Evolutionary conservation across 805 yeast genomes (phyloP).

Genomic region (Naumovozyma dairenensis): DNA sequence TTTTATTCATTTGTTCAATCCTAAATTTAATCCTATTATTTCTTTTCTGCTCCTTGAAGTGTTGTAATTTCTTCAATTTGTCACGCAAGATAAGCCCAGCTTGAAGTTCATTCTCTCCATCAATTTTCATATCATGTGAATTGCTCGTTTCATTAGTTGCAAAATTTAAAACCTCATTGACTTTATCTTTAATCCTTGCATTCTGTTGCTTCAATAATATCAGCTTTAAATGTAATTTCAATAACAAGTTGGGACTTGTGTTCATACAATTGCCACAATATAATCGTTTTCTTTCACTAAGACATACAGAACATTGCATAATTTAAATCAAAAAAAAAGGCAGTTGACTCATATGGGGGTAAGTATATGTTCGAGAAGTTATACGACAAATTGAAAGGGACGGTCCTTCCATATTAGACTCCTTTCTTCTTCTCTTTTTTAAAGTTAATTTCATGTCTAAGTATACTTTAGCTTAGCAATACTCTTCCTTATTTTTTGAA

Average conservation of each 20-base stretch:
- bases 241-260: conserved; percentile 16
- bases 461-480: too few relatives aligned
- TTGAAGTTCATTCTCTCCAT: neutral
- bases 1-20: neutral
- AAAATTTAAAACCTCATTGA: too few relatives aligned
- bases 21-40: neutral
- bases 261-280: conserved; percentile 22
- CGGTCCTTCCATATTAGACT: too few relatives aligned
- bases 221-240: conserved; percentile 10
- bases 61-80: neutral
- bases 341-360: too few relatives aligned
- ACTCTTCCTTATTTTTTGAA: too few relatives aligned
- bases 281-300: neutral
- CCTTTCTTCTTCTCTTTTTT: too few relatives aligned
- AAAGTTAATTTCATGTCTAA: neutral
- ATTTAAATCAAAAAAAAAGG: too few relatives aligned
- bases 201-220: neutral
- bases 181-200: neutral
- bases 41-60: neutral
- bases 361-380: too few relatives aligned
- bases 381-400: too few relatives aligned
- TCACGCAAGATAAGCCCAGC: neutral
- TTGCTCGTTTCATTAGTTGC: too few relatives aligned
- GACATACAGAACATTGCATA: neutral
- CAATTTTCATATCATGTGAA: neutral